These are phyloP conservation scores for Diaporthe vexans DNA, from an alignment of 2,329 filamentous ascomycete genomes.

Conservation along the genomic window DNA sequence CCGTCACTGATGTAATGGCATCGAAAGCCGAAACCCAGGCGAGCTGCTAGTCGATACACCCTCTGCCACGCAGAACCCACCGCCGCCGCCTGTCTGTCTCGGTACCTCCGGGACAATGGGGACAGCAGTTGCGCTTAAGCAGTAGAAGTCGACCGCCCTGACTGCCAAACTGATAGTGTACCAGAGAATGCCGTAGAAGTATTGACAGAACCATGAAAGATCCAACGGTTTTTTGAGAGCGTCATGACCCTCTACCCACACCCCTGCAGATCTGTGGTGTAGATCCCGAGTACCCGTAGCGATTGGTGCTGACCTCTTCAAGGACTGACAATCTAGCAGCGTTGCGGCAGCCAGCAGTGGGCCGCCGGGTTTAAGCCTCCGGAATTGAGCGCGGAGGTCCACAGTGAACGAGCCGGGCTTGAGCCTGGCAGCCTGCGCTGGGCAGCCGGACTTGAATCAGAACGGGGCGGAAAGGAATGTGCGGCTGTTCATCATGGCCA, in stretches of 20 bases:
- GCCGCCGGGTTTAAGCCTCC: neutral
- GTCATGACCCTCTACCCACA: neutral
- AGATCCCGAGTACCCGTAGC: conserved; percentile 2
- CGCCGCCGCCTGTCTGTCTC: neutral
- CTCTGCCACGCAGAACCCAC: neutral
- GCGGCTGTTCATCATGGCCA: neutral
- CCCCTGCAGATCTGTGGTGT: conserved; percentile 7
- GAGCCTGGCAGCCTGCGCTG: neutral
- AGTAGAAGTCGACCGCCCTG: neutral
- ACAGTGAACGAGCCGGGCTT: neutral
- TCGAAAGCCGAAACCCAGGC: neutral
- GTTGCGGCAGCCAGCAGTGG: too few relatives aligned
- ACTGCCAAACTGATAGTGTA: neutral
- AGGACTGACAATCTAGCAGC: neutral
- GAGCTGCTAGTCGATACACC: neutral
- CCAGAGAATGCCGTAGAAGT: neutral
- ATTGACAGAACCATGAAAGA: neutral
- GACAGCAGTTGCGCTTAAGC: neutral
- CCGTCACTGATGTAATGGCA: neutral
- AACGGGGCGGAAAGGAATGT: too few relatives aligned
- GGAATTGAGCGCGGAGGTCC: neutral
- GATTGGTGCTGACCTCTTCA: neutral
- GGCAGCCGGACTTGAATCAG: neutral
- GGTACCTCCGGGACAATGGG: neutral
- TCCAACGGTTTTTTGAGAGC: neutral